Conservation (phyloP, 208 protist genomes). For the Leishmania mexicana region DNA sequence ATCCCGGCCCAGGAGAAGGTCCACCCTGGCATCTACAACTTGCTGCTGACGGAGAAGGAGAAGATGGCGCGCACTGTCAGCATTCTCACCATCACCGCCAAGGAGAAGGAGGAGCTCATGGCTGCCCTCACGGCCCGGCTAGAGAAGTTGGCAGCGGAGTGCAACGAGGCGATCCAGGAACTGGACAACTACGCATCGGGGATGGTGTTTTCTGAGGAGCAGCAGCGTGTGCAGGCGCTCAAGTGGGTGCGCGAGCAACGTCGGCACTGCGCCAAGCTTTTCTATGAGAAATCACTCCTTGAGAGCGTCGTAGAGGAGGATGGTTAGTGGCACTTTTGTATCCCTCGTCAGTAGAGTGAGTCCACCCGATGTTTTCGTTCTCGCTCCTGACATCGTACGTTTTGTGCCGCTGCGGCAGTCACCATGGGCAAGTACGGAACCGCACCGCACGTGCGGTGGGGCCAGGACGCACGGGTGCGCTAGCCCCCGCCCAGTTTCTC, state of each 20-base stretch:
- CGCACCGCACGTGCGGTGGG: background rate
- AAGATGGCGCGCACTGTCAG: constrained; percentile 62
- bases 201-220: constrained; percentile 70
- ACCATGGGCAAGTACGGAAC: too few species aligned
- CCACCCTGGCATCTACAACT: constrained; percentile 85
- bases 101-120: constrained; percentile 83
- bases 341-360: background rate
- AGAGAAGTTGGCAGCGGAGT: constrained; percentile 60
- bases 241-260: constrained; percentile 79
- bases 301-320: constrained; percentile 1
- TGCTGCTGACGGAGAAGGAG: constrained; percentile 83
- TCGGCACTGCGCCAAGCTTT: constrained; percentile 53
- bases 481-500: background rate
- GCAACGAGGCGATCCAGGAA: constrained; percentile 69
- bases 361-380: background rate
- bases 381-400: background rate
- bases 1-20: constrained; percentile 85
- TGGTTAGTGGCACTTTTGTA: background rate
- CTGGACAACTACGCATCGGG: constrained; percentile 70
- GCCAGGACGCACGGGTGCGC: background rate
- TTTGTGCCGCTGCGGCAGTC: background rate
- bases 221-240: constrained; percentile 68
- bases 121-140: constrained; percentile 55
- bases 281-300: constrained; percentile 33
- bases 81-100: constrained; percentile 63